phyloP scores from a whole-genome alignment of 1,284 basidiomycete species.

The Ustilago xerochloae region DNA sequence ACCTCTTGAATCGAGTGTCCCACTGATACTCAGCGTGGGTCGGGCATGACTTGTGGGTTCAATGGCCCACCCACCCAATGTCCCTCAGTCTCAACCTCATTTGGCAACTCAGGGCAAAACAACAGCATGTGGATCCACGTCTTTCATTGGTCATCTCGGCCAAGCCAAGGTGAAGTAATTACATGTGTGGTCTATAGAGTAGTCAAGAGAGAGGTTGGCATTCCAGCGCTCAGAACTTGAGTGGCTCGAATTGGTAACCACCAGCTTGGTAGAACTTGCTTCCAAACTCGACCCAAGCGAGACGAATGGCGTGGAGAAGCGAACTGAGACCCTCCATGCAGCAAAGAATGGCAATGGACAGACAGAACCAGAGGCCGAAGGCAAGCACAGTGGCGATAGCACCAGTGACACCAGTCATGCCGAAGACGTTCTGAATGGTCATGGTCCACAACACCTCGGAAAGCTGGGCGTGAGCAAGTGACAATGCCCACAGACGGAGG shows the following conservation, averaged over 20 bases:
- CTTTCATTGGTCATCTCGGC: no score
- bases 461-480: constrained; percentile 95
- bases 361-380: constrained; percentile 81
- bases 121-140: no score
- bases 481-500: constrained; percentile 97
- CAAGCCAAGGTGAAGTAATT: no score
- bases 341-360: constrained; percentile 78
- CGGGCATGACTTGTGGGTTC: no score
- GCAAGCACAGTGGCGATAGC: constrained; percentile 76
- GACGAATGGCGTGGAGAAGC: constrained; percentile 92
- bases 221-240: constrained; percentile 37
- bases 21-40: no score
- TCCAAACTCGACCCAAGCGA: constrained; percentile 98
- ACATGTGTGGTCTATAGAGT: no score
- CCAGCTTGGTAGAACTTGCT: constrained; percentile 94
- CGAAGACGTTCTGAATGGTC: constrained; percentile 67
- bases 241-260: constrained; percentile 74
- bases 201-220: no score
- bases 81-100: no score
- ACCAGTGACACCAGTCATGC: constrained; percentile 70
- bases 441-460: constrained; percentile 79
- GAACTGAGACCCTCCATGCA: constrained; percentile 84
- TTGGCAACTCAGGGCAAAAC: no score
- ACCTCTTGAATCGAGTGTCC: no score
- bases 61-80: no score